Conservation (phyloP, 2,329 filamentous ascomycete genomes). For the Stagonosporopsis cucurbitacearum region DNA sequence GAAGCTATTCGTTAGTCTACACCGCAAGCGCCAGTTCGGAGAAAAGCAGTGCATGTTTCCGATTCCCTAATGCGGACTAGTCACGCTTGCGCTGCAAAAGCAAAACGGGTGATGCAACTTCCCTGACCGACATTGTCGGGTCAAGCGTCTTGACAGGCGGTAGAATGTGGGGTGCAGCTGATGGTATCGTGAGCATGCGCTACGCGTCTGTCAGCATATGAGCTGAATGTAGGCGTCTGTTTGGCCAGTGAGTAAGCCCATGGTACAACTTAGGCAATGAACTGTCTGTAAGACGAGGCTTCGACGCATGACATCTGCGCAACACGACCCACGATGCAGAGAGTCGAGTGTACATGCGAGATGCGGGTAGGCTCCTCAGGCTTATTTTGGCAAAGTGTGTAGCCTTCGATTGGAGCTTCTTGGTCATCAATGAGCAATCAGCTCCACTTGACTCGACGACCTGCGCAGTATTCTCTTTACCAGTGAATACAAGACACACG, state of each 20-base stretch:
- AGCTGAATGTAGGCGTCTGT: conserved; percentile 11
- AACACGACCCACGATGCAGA: background rate
- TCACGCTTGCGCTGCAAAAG: conserved; percentile 5
- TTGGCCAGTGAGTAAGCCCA: conserved; percentile 10
- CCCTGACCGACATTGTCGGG: conserved; percentile 16
- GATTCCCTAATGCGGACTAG: conserved; percentile 12
- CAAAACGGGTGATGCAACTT: conserved; percentile 7
- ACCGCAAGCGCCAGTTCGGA: conserved; percentile 21
- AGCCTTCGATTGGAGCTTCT: background rate
- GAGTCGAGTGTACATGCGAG: background rate
- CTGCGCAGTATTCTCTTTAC: background rate
- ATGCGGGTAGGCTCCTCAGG: background rate
- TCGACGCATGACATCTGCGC: conserved; percentile 3
- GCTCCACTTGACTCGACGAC: background rate
- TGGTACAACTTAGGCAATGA: background rate
- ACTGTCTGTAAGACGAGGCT: background rate
- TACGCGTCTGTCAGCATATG: conserved; percentile 17
- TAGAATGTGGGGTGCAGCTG: conserved; percentile 19
- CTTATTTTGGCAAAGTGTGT: background rate
- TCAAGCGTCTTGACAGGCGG: conserved; percentile 8
- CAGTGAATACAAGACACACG: background rate
- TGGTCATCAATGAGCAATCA: background rate
- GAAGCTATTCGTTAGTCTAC: conserved; percentile 20
- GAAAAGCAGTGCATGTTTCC: conserved; percentile 14
- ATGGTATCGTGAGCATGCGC: conserved; percentile 13